Base-by-base conservation (phyloP, 2,329 filamentous ascomycete species). In the Grosmannia penicillata region DNA sequence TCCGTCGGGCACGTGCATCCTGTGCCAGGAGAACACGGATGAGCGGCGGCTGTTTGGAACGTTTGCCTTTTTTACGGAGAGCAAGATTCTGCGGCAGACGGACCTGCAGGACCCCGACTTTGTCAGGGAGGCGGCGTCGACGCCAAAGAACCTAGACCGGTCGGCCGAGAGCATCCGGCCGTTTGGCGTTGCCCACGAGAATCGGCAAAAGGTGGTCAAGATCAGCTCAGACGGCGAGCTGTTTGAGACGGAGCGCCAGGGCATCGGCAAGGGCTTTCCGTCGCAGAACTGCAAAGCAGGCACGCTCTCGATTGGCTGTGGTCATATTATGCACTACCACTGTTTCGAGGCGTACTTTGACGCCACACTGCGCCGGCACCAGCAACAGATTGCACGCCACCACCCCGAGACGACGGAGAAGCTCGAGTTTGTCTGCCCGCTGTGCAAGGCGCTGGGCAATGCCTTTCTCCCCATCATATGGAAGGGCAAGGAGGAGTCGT, bases 261-360 rank as follows among this genome's bases (percentile, higher is more conserved):
- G 78, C 6, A 72, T 98, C 34, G 87, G 89, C 24, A 93, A 87
- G 57, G 91, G 91, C 0, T 98, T 93, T 52, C 80, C 84, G 3
- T 67, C 76, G 7, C 65, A 70, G 9, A 67, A 75, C 29, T 75
- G 75, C 25, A 67, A 70, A 22, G 66, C 72, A 15, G 91, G 87
- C 0, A 82, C 89, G 1, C 80, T 96, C 2, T 83, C 87, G 10
- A 83, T 82, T 26, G 85, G 89, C 9, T 98, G 91, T 57, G 91
- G 91, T 3, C 91, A 98, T 56, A 93, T 98, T 52, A 98, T 98
- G 91, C 91, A 98, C 56, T 96, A 83, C 55, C 77, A 74, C 48
- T 98, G 91, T 59, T 98, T 98, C 53, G 86, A 95, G 51, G 74
- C 82, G 29, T 98, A 96, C 53, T 81, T 84, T 47, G 75, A 82